Base-by-base conservation (phyloP, 495 filamentous ascomycete species). In the Hypoxylon crocopeplum region DNA sequence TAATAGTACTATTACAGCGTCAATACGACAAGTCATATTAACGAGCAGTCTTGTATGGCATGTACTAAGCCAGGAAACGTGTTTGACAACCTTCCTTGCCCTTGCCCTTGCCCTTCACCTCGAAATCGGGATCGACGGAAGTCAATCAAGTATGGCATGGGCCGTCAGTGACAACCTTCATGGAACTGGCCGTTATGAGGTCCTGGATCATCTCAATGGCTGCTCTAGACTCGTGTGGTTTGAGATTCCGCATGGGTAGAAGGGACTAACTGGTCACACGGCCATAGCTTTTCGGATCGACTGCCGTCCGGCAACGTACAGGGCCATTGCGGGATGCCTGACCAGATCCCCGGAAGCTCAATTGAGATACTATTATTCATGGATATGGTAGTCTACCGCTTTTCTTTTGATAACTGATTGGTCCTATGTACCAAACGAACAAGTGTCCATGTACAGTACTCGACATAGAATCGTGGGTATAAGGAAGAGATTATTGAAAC, bases 1-100 rank as follows among this genome's bases (percentile, higher is more conserved):
- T n/a, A n/a, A n/a, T n/a, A n/a, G n/a, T n/a, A n/a, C n/a, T n/a
- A n/a, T n/a, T 51, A 25, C 46, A 21, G 47, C 38, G 17, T 37
- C 25, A 51, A 52, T 52, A 38, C 42, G 60, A 53, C 44, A 48
- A 53, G 42, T 62, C 47, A 34, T 34, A n/a, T 6, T 13, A 5
- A 34, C n/a, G n/a, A n/a, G n/a, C n/a, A n/a, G n/a, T n/a, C n/a
- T n/a, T n/a, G n/a, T n/a, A n/a, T n/a, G n/a, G n/a, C n/a, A 27
- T 27, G 24, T 27, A 3, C 24, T 27, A 27, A 34, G 32, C 32
- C 12, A 27, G 27, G 36, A 21, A 42, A 17, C 44, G 27, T 42
- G 45, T 57, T 41, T 57, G 37, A 36, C 37, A 29, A 49, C 24
- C 19, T 41, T 41, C 42, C 42, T 24, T 39, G 16, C 24, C 48